Percentiles rank a stretch among this genome's conserved stretches.
Evolutionary conservation across 2,329 filamentous ascomycete genomes (phyloP).

Genomic region (Phyllosticta capitalensis): DNA sequence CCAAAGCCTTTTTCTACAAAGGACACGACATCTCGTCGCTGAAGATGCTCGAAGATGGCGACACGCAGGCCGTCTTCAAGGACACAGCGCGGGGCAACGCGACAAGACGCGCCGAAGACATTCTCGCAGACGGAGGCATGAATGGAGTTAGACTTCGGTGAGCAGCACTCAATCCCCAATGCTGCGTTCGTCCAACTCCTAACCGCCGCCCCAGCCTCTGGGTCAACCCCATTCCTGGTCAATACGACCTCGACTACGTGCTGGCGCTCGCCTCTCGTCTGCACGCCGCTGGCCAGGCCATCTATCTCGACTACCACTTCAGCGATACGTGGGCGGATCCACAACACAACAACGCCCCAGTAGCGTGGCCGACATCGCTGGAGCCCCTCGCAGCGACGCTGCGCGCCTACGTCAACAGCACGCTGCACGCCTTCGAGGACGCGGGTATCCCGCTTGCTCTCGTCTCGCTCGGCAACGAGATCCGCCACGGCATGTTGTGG

Average conservation of each 20-base stretch:
- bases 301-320: constrained; percentile 57
- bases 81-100: constrained; percentile 19
- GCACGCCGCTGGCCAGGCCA: constrained; percentile 49
- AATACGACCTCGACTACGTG: constrained; percentile 63
- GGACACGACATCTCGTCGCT: constrained; percentile 7
- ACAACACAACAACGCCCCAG: constrained; percentile 50
- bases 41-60: constrained; percentile 6
- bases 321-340: constrained; percentile 66
- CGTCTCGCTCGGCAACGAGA: constrained; percentile 66
- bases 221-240: constrained; percentile 54
- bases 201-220: constrained; percentile 22
- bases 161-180: background rate
- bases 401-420: constrained; percentile 59
- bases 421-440: constrained; percentile 51
- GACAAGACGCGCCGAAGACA: constrained; percentile 19
- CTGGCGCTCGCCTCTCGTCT: constrained; percentile 55
- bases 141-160: constrained; percentile 6
- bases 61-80: constrained; percentile 22
- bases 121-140: constrained; percentile 10
- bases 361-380: constrained; percentile 52
- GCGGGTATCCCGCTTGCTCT: constrained; percentile 49
- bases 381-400: constrained; percentile 46
- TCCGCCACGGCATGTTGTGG: constrained; percentile 57
- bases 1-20: constrained; percentile 8
- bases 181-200: constrained; percentile 12